Conservation (phyloP, 768 basidiomycete species). For the Pisolithus orientalis region DNA sequence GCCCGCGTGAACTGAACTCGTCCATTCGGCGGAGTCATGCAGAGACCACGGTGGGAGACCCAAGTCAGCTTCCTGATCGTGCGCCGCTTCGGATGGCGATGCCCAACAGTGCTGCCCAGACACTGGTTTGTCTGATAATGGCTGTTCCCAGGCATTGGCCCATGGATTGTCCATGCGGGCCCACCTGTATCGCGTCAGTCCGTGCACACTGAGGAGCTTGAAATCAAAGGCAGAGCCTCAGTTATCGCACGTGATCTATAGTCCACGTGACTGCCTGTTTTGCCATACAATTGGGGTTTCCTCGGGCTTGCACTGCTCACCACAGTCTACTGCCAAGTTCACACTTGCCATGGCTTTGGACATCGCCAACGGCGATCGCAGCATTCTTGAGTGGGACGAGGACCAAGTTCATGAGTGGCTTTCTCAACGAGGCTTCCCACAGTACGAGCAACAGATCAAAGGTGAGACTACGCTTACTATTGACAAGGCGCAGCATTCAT, state of each 20-base stretch:
- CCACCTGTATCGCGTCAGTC: neutral
- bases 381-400: conserved; percentile 65
- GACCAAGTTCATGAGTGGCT: conserved; percentile 78
- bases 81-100: conserved; percentile 2
- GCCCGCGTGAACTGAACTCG: conserved; percentile 36
- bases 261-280: neutral
- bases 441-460: conserved; percentile 79
- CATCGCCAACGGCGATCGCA: conserved; percentile 25
- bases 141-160: conserved; percentile 63
- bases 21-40: conserved; percentile 39
- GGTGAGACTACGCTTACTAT: conserved; percentile 39
- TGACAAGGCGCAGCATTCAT: neutral
- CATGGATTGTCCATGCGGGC: conserved; percentile 67
- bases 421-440: conserved; percentile 68
- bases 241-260: neutral
- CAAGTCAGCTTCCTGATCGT: conserved; percentile 48
- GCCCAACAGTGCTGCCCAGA: neutral
- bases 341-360: conserved; percentile 21
- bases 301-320: conserved; percentile 1
- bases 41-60: conserved; percentile 53
- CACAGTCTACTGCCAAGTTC: neutral
- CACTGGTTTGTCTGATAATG: conserved; percentile 10
- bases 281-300: neutral
- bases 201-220: neutral
- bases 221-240: neutral